Evolutionary conservation across 768 basidiomycete genomes (phyloP).

Genomic region (Amanita rubescens): DNA sequence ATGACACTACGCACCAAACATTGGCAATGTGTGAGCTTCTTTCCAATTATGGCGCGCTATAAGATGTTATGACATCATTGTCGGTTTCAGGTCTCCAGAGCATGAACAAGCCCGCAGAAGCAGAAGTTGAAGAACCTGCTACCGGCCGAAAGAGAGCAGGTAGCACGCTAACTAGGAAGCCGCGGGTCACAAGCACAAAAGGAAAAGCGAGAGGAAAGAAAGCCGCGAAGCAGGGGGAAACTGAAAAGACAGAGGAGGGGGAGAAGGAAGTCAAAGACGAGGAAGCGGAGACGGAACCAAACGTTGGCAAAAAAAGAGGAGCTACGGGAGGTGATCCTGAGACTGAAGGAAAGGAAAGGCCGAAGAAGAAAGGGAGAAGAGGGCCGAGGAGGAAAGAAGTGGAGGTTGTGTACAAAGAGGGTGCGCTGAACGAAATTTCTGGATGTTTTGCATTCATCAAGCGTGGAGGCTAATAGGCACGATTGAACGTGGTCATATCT

Average conservation of each 20-base stretch:
- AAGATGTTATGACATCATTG: too few relatives aligned
- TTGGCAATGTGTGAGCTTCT: too few relatives aligned
- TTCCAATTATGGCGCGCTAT: too few relatives aligned
- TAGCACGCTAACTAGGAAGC: background rate
- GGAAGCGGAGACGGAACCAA: constrained; percentile 22
- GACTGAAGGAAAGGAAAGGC: constrained; percentile 6
- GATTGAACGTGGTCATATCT: constrained; percentile 55
- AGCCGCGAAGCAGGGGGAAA: too few relatives aligned
- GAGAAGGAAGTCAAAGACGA: too few relatives aligned
- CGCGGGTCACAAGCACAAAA: too few relatives aligned
- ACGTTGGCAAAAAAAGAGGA: constrained; percentile 12
- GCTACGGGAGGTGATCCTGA: too few relatives aligned
- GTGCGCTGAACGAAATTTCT: background rate
- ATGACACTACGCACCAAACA: too few relatives aligned
- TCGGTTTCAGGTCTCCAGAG: too few relatives aligned
- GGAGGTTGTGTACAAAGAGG: constrained; percentile 8
- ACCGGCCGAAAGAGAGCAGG: constrained; percentile 1
- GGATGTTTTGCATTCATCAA: constrained; percentile 13
- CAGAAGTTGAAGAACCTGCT: constrained; percentile 9
- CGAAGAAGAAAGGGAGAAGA: constrained; percentile 15
- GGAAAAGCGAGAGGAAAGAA: background rate
- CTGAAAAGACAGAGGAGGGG: background rate
- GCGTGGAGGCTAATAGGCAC: constrained; percentile 29
- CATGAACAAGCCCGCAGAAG: too few relatives aligned
- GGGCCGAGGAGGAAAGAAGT: constrained; percentile 16